phyloP scores from a whole-genome alignment of 2,329 filamentous ascomycete genomes.

The Ophiostoma pallidulum region DNA sequence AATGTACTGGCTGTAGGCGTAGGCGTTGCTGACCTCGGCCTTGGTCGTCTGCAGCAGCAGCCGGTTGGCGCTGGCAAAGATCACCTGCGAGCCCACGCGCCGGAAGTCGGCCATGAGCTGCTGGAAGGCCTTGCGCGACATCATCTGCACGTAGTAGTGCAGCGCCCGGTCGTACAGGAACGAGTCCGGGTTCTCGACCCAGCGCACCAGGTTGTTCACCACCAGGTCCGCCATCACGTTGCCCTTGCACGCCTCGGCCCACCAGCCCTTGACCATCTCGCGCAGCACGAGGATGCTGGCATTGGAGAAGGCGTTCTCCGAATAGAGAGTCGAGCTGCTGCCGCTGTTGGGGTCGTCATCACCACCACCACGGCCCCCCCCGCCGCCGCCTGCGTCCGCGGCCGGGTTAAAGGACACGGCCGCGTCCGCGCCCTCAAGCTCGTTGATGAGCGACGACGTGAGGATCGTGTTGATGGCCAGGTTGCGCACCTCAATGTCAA shows the following conservation, averaged over 20 bases:
- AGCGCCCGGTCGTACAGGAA: constrained; percentile 92
- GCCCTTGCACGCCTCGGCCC: constrained; percentile 83
- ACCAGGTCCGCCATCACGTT: constrained; percentile 95
- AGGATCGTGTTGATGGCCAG: constrained; percentile 96
- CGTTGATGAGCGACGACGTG: constrained; percentile 92
- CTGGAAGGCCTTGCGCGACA: constrained; percentile 94
- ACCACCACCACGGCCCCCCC: constrained; percentile 50
- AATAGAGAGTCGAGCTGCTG: constrained; percentile 61
- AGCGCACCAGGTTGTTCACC: constrained; percentile 93
- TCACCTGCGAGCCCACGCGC: constrained; percentile 84
- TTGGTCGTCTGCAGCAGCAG: constrained; percentile 93
- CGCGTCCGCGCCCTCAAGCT: constrained; percentile 82
- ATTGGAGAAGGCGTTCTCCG: constrained; percentile 86
- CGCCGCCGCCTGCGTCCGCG: constrained; percentile 40
- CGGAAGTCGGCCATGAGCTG: constrained; percentile 96
- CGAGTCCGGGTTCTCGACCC: constrained; percentile 88
- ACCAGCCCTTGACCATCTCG: constrained; percentile 99
- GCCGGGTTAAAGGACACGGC: constrained; percentile 78
- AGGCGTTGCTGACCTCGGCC: constrained; percentile 91
- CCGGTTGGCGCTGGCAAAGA: constrained; percentile 88
- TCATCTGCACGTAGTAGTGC: constrained; percentile 97
- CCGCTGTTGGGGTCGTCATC: constrained; percentile 40
- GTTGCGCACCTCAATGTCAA: constrained; percentile 89
- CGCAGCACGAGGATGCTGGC: constrained; percentile 83
- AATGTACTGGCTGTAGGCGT: constrained; percentile 94